phyloP scores from a whole-genome alignment of 441 rosid species.

The Eutrema salsugineum region DNA sequence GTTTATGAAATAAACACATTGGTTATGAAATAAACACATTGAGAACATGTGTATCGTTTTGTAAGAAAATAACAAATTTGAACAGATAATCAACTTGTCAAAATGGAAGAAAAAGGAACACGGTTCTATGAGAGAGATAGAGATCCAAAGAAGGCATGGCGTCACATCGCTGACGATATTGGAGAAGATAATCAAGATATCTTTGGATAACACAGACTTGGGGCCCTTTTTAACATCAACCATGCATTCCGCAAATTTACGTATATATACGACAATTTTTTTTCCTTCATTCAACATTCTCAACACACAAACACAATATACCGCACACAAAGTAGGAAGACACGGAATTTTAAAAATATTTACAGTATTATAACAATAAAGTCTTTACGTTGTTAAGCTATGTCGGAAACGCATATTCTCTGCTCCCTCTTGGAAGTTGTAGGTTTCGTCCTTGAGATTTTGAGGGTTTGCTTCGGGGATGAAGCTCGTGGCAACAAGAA shows the following conservation, averaged over 20 bases:
- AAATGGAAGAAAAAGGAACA: slow-evolving; percentile 4
- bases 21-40: neutral
- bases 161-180: slow-evolving; percentile 15
- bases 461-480: too few relatives aligned
- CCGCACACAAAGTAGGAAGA: slow-evolving; percentile 1
- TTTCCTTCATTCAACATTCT: neutral
- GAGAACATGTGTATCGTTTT: neutral
- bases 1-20: too few relatives aligned
- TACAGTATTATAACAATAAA: neutral
- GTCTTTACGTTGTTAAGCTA: neutral
- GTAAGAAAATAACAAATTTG: neutral
- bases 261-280: neutral
- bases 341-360: neutral
- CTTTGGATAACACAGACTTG: slow-evolving; percentile 12
- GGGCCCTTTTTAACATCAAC: slow-evolving; percentile 3
- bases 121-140: slow-evolving; percentile 8
- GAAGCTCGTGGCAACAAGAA: too few relatives aligned
- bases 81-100: slow-evolving; percentile 4
- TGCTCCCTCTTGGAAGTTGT: too few relatives aligned
- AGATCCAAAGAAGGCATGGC: slow-evolving; percentile 3
- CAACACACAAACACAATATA: slow-evolving; percentile 1
- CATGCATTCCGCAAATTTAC: neutral
- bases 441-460: too few relatives aligned
- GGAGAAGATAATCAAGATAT: slow-evolving; percentile 9
- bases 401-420: too few relatives aligned